Percentiles rank a stretch among this genome's conserved stretches.
These are phyloP conservation scores for Reutealis trisperma DNA, from an alignment of 345 rosid genomes.

Conservation along the genomic window DNA sequence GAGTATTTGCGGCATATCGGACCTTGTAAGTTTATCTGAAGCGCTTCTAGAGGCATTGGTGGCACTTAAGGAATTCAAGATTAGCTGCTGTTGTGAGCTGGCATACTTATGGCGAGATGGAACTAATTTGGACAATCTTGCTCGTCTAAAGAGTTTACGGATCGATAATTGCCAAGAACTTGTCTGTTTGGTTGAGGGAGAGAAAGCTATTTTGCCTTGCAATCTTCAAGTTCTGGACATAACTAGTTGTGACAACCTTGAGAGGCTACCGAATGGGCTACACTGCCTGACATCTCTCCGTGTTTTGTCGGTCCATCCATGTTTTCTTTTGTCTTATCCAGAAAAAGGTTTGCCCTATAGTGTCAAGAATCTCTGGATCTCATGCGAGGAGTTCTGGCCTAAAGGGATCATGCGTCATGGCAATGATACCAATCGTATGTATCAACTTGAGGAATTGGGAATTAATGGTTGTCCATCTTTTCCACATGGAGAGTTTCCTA, in stretches of 20 bases:
- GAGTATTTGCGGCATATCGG: background rate
- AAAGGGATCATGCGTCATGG: too few species aligned
- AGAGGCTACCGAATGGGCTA: constrained; percentile 33
- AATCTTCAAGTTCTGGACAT: background rate
- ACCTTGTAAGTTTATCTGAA: background rate
- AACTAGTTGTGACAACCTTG: background rate
- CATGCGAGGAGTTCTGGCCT: background rate
- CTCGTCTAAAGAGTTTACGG: background rate
- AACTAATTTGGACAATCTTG: background rate
- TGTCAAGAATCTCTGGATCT: background rate
- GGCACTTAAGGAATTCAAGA: background rate
- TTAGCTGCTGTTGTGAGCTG: background rate
- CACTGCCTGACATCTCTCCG: constrained; percentile 30
- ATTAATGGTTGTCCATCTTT: background rate
- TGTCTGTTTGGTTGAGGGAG: background rate
- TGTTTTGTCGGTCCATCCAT: background rate
- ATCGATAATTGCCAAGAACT: background rate
- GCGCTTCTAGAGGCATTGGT: background rate
- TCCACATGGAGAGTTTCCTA: background rate
- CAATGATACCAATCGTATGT: background rate
- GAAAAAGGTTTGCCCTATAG: constrained; percentile 3
- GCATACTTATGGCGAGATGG: background rate
- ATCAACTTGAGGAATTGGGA: background rate
- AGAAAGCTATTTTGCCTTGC: constrained; percentile 6
- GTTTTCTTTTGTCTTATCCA: background rate